Evolutionary conservation across 1,139 yeast genomes (phyloP).

Genomic region (Blastobotrys indianensis): DNA sequence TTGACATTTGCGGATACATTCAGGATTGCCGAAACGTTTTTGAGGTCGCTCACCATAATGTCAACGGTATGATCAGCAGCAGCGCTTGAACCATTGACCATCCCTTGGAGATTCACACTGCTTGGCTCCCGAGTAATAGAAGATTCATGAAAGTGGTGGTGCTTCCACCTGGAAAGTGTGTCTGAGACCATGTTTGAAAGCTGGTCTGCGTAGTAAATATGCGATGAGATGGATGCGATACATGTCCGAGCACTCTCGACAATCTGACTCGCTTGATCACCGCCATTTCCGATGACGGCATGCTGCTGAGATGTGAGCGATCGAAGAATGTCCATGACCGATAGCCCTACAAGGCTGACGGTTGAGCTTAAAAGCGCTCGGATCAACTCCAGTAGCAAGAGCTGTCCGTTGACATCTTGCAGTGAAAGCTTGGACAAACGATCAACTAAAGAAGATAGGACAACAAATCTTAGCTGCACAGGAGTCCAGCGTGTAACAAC

Average conservation of each 20-base stretch:
- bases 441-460: slow-evolving; percentile 44
- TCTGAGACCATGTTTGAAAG: slow-evolving; percentile 69
- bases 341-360: slow-evolving; percentile 81
- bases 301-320: slow-evolving; percentile 57
- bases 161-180: slow-evolving; percentile 23
- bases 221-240: slow-evolving; percentile 60
- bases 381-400: slow-evolving; percentile 48
- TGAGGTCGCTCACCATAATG: slow-evolving; percentile 22
- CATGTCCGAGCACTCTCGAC: slow-evolving; percentile 34
- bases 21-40: slow-evolving; percentile 22
- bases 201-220: slow-evolving; percentile 73
- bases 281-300: slow-evolving; percentile 34
- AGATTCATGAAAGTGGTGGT: slow-evolving; percentile 8
- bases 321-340: slow-evolving; percentile 76
- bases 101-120: slow-evolving; percentile 3
- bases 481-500: slow-evolving; percentile 72
- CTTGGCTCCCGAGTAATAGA: slow-evolving; percentile 4
- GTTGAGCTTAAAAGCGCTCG: slow-evolving; percentile 67
- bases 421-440: slow-evolving; percentile 27
- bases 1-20: slow-evolving; percentile 1
- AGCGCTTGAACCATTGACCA: background rate
- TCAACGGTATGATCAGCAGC: background rate
- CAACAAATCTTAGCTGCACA: slow-evolving; percentile 75
- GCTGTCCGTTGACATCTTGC: slow-evolving; percentile 38
- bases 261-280: slow-evolving; percentile 12